Conservation (phyloP, 2,329 filamentous ascomycete genomes). For the Penicillium sp. region DNA sequence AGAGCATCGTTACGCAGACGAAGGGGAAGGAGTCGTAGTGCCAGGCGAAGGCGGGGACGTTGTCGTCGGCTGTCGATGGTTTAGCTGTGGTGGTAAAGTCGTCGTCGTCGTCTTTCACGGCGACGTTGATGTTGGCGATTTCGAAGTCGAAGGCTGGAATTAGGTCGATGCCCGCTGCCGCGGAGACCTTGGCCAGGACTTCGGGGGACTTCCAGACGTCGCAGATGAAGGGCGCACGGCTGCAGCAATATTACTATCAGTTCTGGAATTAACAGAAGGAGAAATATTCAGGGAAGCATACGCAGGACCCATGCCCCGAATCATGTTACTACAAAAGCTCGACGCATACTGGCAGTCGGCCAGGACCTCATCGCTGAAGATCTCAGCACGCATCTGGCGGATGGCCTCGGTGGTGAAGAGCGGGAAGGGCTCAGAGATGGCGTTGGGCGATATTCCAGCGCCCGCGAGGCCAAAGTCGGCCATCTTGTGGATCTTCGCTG, state of each 20-base stretch:
- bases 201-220: constrained; percentile 62
- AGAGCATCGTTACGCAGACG: constrained; percentile 68
- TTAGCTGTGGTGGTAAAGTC: background rate
- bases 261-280: too few species aligned
- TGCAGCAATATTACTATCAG: constrained; percentile 34
- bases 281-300: constrained; percentile 41
- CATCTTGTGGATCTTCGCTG: constrained; percentile 62
- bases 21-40: constrained; percentile 64
- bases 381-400: constrained; percentile 66
- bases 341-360: constrained; percentile 62
- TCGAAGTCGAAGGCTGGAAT: constrained; percentile 63
- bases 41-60: constrained; percentile 64
- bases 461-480: constrained; percentile 56
- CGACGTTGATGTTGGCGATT: constrained; percentile 64
- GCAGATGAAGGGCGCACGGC: constrained; percentile 66
- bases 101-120: constrained; percentile 34
- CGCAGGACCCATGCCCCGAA: constrained; percentile 60
- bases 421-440: constrained; percentile 57
- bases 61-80: constrained; percentile 37
- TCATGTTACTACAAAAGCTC: constrained; percentile 57
- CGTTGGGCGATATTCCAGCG: constrained; percentile 51
- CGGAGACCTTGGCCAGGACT: constrained; percentile 58
- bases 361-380: constrained; percentile 60
- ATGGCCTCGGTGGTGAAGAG: constrained; percentile 66
- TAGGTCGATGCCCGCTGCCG: constrained; percentile 63